A percentile compares a stretch with the other conserved stretches of the same genome.
Conservation (phyloP, 2,329 filamentous ascomycete species). For the Trichoderma cornu-damae region DNA sequence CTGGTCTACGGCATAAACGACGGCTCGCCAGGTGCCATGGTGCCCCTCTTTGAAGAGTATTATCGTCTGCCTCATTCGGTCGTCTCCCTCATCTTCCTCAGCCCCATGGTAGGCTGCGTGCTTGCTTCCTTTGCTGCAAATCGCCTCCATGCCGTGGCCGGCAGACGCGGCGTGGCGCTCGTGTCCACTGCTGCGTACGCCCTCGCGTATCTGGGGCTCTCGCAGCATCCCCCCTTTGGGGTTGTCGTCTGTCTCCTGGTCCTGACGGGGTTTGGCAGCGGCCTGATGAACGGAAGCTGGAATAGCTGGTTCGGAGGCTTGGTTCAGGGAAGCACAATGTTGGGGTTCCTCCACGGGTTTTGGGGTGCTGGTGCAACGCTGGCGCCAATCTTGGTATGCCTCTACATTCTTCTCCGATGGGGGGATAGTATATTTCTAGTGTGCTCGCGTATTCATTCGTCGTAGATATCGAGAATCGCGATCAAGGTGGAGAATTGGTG, state of each 20-base stretch:
- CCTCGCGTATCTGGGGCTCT: conserved; percentile 56
- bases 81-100: conserved; percentile 43
- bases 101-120: conserved; percentile 40
- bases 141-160: conserved; percentile 35
- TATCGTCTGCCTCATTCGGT: conserved; percentile 39
- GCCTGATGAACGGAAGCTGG: conserved; percentile 54
- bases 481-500: conserved; percentile 10
- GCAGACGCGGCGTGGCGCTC: conserved; percentile 55
- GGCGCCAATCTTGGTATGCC: conserved; percentile 60
- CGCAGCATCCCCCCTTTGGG: conserved; percentile 62
- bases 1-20: conserved; percentile 18
- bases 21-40: conserved; percentile 12
- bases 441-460: not conserved
- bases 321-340: conserved; percentile 57
- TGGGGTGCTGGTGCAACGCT: conserved; percentile 69
- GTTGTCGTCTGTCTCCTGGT: conserved; percentile 61
- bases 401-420: conserved; percentile 55
- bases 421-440: not conserved
- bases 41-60: conserved; percentile 26
- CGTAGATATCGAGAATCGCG: conserved; percentile 9
- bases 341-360: conserved; percentile 63
- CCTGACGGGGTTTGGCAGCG: conserved; percentile 65
- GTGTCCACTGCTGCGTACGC: conserved; percentile 57
- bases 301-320: conserved; percentile 54
- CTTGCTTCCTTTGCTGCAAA: conserved; percentile 37